Conservation (phyloP, 768 basidiomycete species). For the Ramaria rubella region DNA sequence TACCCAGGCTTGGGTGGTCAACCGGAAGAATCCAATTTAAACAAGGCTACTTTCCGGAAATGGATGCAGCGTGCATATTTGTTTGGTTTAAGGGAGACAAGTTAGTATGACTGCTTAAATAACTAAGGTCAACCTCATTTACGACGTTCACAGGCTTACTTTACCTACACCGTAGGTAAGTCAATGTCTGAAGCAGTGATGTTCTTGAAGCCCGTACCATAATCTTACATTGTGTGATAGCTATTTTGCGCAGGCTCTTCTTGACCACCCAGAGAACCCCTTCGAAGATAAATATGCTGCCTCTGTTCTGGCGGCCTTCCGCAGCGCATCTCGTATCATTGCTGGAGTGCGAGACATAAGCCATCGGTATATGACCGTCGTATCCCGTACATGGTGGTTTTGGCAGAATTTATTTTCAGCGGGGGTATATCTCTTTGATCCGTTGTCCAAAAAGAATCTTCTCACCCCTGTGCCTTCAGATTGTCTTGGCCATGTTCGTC, state of each 20-base stretch:
- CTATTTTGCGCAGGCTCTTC: slow-evolving; percentile 43
- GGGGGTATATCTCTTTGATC: slow-evolving; percentile 32
- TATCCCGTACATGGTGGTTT: slow-evolving; percentile 40
- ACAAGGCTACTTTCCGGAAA: neutral
- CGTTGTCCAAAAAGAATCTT: neutral
- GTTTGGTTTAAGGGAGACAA: slow-evolving; percentile 31
- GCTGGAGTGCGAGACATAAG: slow-evolving; percentile 34
- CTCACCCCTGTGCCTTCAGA: slow-evolving; percentile 20
- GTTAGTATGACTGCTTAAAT: slow-evolving; percentile 27
- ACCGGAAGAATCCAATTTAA: neutral
- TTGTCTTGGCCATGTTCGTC: slow-evolving; percentile 41
- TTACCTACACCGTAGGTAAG: slow-evolving; percentile 35
- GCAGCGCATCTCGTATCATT: slow-evolving; percentile 39
- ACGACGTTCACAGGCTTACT: slow-evolving; percentile 29
- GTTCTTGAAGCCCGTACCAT: neutral
- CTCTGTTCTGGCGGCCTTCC: slow-evolving; percentile 40
- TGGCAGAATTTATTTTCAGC: slow-evolving; percentile 46
- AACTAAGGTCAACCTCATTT: neutral
- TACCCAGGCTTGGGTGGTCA: slow-evolving; percentile 52
- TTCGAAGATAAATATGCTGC: slow-evolving; percentile 38
- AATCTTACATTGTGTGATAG: slow-evolving; percentile 13
- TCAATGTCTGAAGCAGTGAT: neutral
- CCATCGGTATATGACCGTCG: slow-evolving; percentile 27
- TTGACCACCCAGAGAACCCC: slow-evolving; percentile 36
- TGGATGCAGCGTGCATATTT: neutral